Evolutionary conservation across 345 rosid species (phyloP), one percentile per base, ranked within the genome.

Genomic region (Anacardium occidentale): DNA sequence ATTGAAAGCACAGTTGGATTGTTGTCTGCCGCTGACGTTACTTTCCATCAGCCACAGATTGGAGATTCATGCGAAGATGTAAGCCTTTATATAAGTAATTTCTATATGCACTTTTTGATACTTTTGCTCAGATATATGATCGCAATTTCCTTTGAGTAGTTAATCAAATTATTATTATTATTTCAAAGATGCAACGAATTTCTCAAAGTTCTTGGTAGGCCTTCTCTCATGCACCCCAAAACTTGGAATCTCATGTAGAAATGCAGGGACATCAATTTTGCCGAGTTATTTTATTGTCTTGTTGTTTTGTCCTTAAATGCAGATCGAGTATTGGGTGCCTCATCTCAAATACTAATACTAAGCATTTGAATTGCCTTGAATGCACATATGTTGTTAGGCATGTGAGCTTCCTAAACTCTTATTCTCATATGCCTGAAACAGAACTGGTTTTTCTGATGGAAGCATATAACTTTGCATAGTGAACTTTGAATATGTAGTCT

Each of bases 1-100:
- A 91, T 95, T 21, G 99, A 96, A 82, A 93, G 98, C 78, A 96
- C 93, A 20, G 93, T 83, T 1, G 96, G 97, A 71, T 77, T 93
- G 53, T 81, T 96, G 77, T 86, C 97, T 10, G 88, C 86, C 67
- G 90, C 93, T 14, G 92, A 91, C 69, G 95, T 91, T 34, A 84
- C 96, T 55, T 83, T 88, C 71, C 91, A 84, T 52, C 88, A 79
- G 77, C 82, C 89, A 44, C 85, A 87, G 64, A 77, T 83, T 40
- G 89, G 86, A 72, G 88, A 89, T 75, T 84, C 87, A 4, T 78
- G 85, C 47, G 97, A 91, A 85, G 79, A 87, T 80, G 99, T 91
- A 88, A 88, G 98, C 61, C 26, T 17, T 59, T 7, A 18, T 21
- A 12, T 63, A 56, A 5, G 61, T 62, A 25, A n/a, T 26, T n/a